Evolutionary conservation across 2,329 filamentous ascomycete species (phyloP), one percentile per base, ranked within the genome.

Genomic region (Calonectria hongkongensis): DNA sequence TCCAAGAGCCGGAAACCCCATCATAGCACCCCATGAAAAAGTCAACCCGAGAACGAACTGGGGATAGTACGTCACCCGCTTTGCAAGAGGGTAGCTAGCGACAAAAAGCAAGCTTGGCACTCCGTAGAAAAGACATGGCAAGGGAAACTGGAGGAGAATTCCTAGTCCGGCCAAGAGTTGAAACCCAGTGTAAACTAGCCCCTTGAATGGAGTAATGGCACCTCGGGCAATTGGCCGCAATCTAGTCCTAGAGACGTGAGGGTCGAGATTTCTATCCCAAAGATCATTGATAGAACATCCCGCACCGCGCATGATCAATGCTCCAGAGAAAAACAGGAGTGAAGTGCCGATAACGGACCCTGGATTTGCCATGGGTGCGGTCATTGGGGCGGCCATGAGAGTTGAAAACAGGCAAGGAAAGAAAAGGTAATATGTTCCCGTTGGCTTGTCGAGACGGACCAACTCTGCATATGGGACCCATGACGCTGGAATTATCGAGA

Each of bases 241-340:
- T 16, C 93, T 90, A 7, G 94, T 97, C 60, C 95, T 90, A 2
- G 89, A 85, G 16, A 98, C 95, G 74, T 95, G 90, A 8, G 94
- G 93, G 83, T 98, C 95, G 18, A 98, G 92, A 78, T 97, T 94
- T 68, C 94, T 91, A 83, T 98, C 95, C 94, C 95, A 96, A 64
- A 97, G 91, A 82, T 98, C 95, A 82, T 98, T 98, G 85, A 97
- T 95, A 21, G 94, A 94, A 83, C 95, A 98, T 65, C 95, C 95
- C 25, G 95, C 94, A 62, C 95, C 94, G 73, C 95, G 93, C 94
- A 98, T 97, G 76, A 98, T 89, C 54, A 97, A 82, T 4, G 94
- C 94, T 64, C 95, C 95, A 2, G 91, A 88, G 79, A 94, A 90
- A 85, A 97, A 97, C 60, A 97, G 89, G 2, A 90, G 80, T 1